A percentile compares a stretch with the other conserved stretches of the same genome.
Conservation (phyloP, 306 rosid genomes). For the Prosopis cineraria region DNA sequence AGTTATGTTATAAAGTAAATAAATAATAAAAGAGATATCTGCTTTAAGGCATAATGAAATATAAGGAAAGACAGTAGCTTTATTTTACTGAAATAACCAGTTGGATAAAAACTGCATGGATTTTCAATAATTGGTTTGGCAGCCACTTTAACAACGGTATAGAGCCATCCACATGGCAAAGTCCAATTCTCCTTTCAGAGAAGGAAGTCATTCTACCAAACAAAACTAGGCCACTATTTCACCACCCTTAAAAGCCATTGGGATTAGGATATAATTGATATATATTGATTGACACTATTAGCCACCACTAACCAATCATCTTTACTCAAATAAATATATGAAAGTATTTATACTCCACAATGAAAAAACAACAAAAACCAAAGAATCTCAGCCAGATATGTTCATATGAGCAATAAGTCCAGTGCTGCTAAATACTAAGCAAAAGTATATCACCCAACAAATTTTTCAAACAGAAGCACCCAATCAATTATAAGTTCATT, state of each 20-base stretch:
- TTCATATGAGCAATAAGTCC: neutral
- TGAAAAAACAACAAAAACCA: neutral
- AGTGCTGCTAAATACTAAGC: neutral
- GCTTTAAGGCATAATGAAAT: neutral
- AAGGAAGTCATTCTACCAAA: neutral
- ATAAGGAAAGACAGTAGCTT: neutral
- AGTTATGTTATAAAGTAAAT: neutral
- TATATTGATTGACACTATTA: neutral
- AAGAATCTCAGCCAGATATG: neutral
- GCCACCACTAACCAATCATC: neutral
- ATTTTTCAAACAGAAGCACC: neutral
- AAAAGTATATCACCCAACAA: neutral
- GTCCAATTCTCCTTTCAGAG: neutral
- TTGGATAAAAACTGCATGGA: neutral
- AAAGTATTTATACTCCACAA: neutral
- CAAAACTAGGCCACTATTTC: neutral
- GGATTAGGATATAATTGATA: neutral
- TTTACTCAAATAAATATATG: neutral
- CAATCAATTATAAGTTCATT: neutral
- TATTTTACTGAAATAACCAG: slow-evolving; percentile 5
- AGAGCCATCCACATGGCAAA: neutral
- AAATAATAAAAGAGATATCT: neutral
- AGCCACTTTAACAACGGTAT: neutral
- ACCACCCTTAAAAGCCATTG: neutral
- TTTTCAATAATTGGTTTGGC: neutral